Base-by-base conservation (phyloP, 2,329 filamentous ascomycete genomes). In the Neofusicoccum sp. region DNA sequence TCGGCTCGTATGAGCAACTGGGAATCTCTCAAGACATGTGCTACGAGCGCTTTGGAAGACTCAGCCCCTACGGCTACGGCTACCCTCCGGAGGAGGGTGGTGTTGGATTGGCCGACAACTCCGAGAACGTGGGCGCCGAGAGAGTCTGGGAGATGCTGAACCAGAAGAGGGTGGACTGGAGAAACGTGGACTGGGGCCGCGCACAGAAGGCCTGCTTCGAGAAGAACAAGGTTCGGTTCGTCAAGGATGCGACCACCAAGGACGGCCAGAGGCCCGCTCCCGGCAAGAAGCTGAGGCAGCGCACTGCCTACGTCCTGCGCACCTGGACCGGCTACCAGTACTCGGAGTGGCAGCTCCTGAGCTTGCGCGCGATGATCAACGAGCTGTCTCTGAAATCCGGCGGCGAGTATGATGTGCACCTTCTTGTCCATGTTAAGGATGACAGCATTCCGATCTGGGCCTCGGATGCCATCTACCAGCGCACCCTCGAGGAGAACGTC, bases 351-450 rank as follows among this genome's bases (percentile, higher is more conserved):
- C 90, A 95, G 73, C 85, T 94, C 48, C 85, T 93, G 71, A 90
- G 92, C 68, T 77, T 97, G 39, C 89, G 93, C 34, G 89, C 93
- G 36, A 86, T 97, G 77, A 92, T 97, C 71, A 86, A 89, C 28
- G 93, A 97, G 74, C 81, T 96, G 9, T 85, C 88, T 1, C 80
- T 97, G 62, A 88, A 90, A 58, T 93, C 92, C 4, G 92, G 92
- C 29, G 92, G 90, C 37, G 90, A 94, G 69, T 97, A 96, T 74
- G 90, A 95, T 68, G 86, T 96, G 3, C 91, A 96, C 72, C 84
- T 97, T 22, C 84, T 97, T 2, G 87, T 96, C 7, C 92, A 97
- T 74, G 88, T 96, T 70, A 93, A 91, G 76, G 90, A 96, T 70
- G 85, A 86, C 62, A 84, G 81, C 65, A 80, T 93, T 66, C 90